phyloP scores from a whole-genome alignment of 768 basidiomycete species.

The Trametes meyenii region DNA sequence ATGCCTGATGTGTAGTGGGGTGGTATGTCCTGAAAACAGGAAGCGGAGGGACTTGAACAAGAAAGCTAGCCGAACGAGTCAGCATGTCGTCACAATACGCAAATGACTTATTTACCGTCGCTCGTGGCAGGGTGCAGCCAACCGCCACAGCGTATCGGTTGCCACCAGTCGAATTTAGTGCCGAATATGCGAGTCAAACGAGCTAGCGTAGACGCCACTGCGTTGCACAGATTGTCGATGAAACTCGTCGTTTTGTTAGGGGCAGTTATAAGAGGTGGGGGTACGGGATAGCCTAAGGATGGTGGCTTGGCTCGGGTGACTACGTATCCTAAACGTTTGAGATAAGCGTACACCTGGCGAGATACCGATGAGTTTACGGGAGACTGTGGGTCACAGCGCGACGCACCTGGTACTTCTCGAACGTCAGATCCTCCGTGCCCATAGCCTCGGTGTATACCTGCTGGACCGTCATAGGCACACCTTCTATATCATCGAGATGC shows the following conservation, averaged over 20 bases:
- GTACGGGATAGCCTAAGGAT: slow-evolving; percentile 51
- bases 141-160: slow-evolving; percentile 50
- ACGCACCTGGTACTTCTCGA: slow-evolving; percentile 87
- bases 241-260: slow-evolving; percentile 32
- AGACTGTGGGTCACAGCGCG: background rate
- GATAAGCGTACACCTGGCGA: slow-evolving; percentile 84
- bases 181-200: slow-evolving; percentile 36
- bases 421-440: slow-evolving; percentile 70
- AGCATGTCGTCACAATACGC: slow-evolving; percentile 10
- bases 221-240: slow-evolving; percentile 38
- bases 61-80: slow-evolving; percentile 47
- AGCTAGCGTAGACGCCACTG: slow-evolving; percentile 36
- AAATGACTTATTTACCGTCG: slow-evolving; percentile 45
- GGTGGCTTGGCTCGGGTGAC: slow-evolving; percentile 77
- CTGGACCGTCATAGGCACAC: slow-evolving; percentile 86
- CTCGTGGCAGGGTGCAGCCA: slow-evolving; percentile 55
- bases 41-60: slow-evolving; percentile 73
- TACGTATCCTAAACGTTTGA: slow-evolving; percentile 89
- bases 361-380: background rate
- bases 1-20: slow-evolving; percentile 45
- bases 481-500: slow-evolving; percentile 42
- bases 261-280: slow-evolving; percentile 40
- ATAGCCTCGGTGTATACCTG: slow-evolving; percentile 89
- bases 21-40: slow-evolving; percentile 64
- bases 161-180: slow-evolving; percentile 64